A percentile compares a stretch with the other conserved stretches of the same genome.
phyloP scores from a whole-genome alignment of 257 asterid genomes.

The Mentha longifolia region DNA sequence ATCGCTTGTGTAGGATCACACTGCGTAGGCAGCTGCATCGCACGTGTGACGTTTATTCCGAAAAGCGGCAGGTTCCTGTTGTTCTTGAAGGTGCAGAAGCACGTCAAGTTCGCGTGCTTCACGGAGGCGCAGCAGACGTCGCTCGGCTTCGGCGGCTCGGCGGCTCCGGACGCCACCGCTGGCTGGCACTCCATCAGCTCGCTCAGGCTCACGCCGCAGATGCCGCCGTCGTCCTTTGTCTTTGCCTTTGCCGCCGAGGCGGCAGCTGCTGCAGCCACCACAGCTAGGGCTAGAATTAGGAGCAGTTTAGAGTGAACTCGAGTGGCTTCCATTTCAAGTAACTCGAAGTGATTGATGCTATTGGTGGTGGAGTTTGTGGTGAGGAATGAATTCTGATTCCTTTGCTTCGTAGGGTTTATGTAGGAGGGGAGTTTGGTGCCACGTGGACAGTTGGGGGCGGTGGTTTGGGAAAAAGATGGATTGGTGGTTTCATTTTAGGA shows the following conservation, averaged over 20 bases:
- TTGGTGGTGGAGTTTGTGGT: background rate
- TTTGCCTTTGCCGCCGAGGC: slow-evolving; percentile 19
- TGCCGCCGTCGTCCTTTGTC: background rate
- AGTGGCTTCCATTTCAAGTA: slow-evolving; percentile 28
- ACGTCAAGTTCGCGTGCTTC: too few relatives aligned
- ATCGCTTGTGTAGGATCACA: too few relatives aligned
- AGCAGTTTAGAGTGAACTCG: background rate
- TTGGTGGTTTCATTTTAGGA: background rate
- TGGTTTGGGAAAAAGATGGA: slow-evolving; percentile 12
- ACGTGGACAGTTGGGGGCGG: background rate
- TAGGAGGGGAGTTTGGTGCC: background rate
- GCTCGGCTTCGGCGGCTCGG: too few relatives aligned
- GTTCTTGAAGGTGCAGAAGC: too few relatives aligned
- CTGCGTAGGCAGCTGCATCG: too few relatives aligned
- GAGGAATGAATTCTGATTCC: background rate
- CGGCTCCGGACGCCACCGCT: too few relatives aligned
- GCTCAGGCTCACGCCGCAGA: slow-evolving; percentile 32
- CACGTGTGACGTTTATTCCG: too few relatives aligned
- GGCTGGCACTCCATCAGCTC: too few relatives aligned
- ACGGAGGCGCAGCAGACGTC: too few relatives aligned
- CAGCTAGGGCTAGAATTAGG: slow-evolving; percentile 25
- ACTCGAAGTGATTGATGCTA: background rate
- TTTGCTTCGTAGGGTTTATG: slow-evolving; percentile 13
- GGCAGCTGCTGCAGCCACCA: background rate
- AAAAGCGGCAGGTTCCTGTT: too few relatives aligned